A percentile compares a stretch with the other conserved stretches of the same genome.
Evolutionary conservation across 257 asterid species (phyloP).

Genomic region (Craterostigma plantagineum): DNA sequence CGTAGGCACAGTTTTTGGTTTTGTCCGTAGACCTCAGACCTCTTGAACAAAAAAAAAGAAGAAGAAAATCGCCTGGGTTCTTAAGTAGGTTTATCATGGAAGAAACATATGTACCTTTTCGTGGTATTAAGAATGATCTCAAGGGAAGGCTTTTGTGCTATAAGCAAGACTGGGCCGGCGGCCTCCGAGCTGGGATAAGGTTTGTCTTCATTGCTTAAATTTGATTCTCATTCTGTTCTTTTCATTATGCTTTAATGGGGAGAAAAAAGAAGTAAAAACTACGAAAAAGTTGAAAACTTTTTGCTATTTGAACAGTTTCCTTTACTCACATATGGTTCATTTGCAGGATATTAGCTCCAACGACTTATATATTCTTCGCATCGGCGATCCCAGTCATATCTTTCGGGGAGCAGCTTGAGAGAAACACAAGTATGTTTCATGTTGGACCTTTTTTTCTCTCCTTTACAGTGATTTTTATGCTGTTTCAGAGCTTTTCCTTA

Average conservation of each 20-base stretch:
- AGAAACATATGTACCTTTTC: slow-evolving; percentile 67
- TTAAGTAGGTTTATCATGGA: slow-evolving; percentile 26
- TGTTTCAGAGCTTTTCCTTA: no score
- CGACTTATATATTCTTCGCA: slow-evolving; percentile 68
- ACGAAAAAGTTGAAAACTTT: neutral
- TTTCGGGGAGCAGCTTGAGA: slow-evolving; percentile 72
- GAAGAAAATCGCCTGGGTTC: neutral
- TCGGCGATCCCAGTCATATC: slow-evolving; percentile 83
- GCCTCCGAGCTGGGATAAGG: slow-evolving; percentile 71
- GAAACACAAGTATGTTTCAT: slow-evolving; percentile 34
- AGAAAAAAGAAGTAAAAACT: no score
- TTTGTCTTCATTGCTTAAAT: slow-evolving; percentile 3
- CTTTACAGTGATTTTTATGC: no score
- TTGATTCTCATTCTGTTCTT: neutral
- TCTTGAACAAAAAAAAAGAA: neutral
- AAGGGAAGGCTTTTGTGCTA: slow-evolving; percentile 52
- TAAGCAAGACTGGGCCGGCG: slow-evolving; percentile 80
- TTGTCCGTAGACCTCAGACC: no score
- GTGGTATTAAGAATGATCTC: slow-evolving; percentile 69
- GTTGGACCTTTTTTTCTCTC: neutral
- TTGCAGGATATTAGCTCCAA: slow-evolving; percentile 74
- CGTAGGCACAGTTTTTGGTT: no score
- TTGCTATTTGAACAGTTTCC: no score
- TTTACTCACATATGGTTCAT: no score
- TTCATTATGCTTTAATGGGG: neutral